Evolutionary conservation across 495 filamentous ascomycete species (phyloP).

Genomic region (Daldinia decipiens): DNA sequence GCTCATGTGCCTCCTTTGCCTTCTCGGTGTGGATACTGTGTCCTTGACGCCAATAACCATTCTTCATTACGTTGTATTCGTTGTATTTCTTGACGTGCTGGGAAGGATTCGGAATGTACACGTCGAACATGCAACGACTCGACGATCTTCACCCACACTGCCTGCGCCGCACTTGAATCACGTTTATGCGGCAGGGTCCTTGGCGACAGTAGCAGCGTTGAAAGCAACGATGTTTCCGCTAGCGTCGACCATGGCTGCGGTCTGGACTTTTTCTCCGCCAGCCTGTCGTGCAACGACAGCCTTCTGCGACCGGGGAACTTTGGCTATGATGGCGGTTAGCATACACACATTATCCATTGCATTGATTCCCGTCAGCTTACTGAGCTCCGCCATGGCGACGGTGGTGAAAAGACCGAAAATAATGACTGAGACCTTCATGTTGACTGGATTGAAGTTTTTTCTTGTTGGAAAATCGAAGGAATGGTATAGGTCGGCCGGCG

Average conservation of each 20-base stretch:
- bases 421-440: conserved; percentile 63
- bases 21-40: conserved; percentile 17
- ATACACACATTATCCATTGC: background rate
- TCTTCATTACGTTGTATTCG: conserved; percentile 5
- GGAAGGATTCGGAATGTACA: background rate
- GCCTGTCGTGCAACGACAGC: conserved; percentile 45
- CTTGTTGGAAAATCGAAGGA: conserved; percentile 31
- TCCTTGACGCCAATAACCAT: conserved; percentile 31
- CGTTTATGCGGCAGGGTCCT: conserved; percentile 11
- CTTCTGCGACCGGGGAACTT: conserved; percentile 39
- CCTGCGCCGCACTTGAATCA: background rate
- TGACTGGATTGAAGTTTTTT: conserved; percentile 48
- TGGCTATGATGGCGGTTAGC: conserved; percentile 32
- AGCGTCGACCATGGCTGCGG: conserved; percentile 55
- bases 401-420: conserved; percentile 59
- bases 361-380: conserved; percentile 19
- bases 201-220: conserved; percentile 50
- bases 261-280: conserved; percentile 34
- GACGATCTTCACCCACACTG: background rate
- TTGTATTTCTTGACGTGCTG: background rate
- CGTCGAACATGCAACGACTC: background rate
- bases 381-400: conserved; percentile 56
- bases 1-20: conserved; percentile 18
- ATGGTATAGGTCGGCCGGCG: conserved; percentile 59
- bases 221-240: conserved; percentile 56